Evolutionary conservation across 495 filamentous ascomycete genomes (phyloP).

Genomic region (Penicillium antarcticum): DNA sequence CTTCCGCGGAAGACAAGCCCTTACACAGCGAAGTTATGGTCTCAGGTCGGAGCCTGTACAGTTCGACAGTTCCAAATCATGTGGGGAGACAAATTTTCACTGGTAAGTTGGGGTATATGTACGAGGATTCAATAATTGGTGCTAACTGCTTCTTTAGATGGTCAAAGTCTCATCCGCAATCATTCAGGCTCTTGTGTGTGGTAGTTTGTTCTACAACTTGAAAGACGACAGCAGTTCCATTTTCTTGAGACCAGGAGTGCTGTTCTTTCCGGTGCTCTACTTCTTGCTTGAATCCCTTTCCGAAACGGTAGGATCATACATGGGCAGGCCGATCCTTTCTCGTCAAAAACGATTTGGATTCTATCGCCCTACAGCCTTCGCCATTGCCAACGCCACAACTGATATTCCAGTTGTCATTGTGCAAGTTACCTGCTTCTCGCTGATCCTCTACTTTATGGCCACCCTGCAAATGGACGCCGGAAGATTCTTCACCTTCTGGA

Average conservation of each 20-base stretch:
- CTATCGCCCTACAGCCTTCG: slow-evolving; percentile 74
- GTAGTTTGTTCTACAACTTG: slow-evolving; percentile 42
- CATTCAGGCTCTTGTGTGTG: slow-evolving; percentile 38
- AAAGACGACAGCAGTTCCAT: slow-evolving; percentile 34
- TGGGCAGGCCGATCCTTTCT: slow-evolving; percentile 41
- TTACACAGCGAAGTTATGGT: slow-evolving; percentile 55
- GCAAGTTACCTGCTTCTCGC: slow-evolving; percentile 66
- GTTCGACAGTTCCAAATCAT: slow-evolving; percentile 39
- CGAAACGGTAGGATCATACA: slow-evolving; percentile 37
- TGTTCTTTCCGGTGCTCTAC: slow-evolving; percentile 39
- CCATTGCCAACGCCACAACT: slow-evolving; percentile 75
- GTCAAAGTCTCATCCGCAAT: slow-evolving; percentile 29
- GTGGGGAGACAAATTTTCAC: slow-evolving; percentile 35
- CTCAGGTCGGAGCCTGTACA: slow-evolving; percentile 57
- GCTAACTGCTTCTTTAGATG: no score
- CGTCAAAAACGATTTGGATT: slow-evolving; percentile 60
- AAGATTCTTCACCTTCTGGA: slow-evolving; percentile 73
- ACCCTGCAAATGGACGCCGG: slow-evolving; percentile 64
- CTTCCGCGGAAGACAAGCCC: slow-evolving; percentile 35
- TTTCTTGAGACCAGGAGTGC: slow-evolving; percentile 37
- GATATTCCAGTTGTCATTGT: slow-evolving; percentile 66
- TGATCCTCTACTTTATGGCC: slow-evolving; percentile 80
- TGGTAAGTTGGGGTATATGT: not conserved
- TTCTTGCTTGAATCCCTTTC: slow-evolving; percentile 38
- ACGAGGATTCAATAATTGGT: no score